Percentiles rank a stretch among this genome's conserved stretches.
These are phyloP conservation scores for Platanus orientalis DNA, from an alignment of 164 flowering plant genomes.

Conservation along the genomic window DNA sequence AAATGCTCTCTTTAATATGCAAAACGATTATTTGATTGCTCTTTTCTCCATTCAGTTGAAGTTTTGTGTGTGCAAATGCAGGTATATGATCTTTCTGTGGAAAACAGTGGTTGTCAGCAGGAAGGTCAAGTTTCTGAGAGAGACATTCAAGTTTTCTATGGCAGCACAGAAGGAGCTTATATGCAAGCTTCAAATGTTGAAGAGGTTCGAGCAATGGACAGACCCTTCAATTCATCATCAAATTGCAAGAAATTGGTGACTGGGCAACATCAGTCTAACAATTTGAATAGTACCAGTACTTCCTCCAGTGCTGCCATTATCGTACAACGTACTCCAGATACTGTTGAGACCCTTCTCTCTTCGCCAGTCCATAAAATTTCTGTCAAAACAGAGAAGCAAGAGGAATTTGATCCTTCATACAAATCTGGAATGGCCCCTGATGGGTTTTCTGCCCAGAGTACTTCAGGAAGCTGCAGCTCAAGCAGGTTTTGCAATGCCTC, in stretches of 20 bases:
- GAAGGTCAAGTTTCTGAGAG: not conserved
- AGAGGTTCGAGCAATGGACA: constrained; percentile 16
- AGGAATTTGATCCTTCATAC: not conserved
- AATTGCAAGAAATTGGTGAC: constrained; percentile 4
- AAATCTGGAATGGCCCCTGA: not conserved
- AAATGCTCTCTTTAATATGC: not conserved
- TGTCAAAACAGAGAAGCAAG: constrained; percentile 3
- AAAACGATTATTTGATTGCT: not conserved
- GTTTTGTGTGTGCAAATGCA: constrained; percentile 2
- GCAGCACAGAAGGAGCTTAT: constrained; percentile 5
- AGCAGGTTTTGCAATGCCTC: constrained; percentile 2
- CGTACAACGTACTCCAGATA: constrained; percentile 10
- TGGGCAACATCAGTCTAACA: not conserved
- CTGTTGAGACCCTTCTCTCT: not conserved
- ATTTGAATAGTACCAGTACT: not conserved
- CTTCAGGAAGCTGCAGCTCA: not conserved
- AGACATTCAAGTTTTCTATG: not conserved
- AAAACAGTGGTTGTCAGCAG: not conserved
- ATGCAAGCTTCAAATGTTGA: constrained; percentile 4
- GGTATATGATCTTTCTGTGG: constrained; percentile 5
- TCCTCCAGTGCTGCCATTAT: constrained; percentile 8
- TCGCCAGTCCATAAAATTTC: not conserved
- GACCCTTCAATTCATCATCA: constrained; percentile 6
- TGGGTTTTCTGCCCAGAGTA: constrained; percentile 2
- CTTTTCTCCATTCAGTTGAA: not conserved